Evolutionary conservation across 306 rosid species (phyloP), one percentile per base, ranked within the genome.

Genomic region (Quercus agrifolia): DNA sequence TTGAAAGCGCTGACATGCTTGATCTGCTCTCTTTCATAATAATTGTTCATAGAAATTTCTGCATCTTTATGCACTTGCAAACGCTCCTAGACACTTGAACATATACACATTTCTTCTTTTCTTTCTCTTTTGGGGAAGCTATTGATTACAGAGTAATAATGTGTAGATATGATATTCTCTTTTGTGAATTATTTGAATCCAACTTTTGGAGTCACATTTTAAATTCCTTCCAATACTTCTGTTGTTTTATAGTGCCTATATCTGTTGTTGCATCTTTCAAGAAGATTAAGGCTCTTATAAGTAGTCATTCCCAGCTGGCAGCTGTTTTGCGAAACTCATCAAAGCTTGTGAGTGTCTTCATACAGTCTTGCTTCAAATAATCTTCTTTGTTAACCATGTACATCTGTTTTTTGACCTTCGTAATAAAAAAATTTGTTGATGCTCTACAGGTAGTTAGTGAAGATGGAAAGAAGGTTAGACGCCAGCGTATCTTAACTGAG

Each of bases 181-280:
- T 49, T 49, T 17, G 13, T 49, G 54, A 49, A 49, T 49, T 49
- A 49, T 12, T 49, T 49, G 54, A 49, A 49, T 13, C 54, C 54
- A 49, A 12, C 54, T 49, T 46, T 49, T 13, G 17, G 54, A 49
- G 14, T 46, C 52, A 49, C 69, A 79, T 78, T 51, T 70, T n/a
- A 2, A 70, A 19, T 74, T 57, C 67, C 81, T 59, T 75, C 79
- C 81, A 64, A 81, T 76, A 30, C 51, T 75, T 70, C 79, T 76
- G 63, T 80, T 73, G 82, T 79, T 66, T 5, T 82, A 80, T 74
- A 95, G 99, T 95, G 89, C 99, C 99, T 21, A 89, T 93, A 80
- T 89, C 93, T 72, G 94, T 95, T 80, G 97, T 95, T 84, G 97
- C 97, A 80, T 95, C 98, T 77, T 95, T 95, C 89, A 95, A 95